Evolutionary conservation across 495 filamentous ascomycete species (phyloP).

Genomic region (Darksidea phi): DNA sequence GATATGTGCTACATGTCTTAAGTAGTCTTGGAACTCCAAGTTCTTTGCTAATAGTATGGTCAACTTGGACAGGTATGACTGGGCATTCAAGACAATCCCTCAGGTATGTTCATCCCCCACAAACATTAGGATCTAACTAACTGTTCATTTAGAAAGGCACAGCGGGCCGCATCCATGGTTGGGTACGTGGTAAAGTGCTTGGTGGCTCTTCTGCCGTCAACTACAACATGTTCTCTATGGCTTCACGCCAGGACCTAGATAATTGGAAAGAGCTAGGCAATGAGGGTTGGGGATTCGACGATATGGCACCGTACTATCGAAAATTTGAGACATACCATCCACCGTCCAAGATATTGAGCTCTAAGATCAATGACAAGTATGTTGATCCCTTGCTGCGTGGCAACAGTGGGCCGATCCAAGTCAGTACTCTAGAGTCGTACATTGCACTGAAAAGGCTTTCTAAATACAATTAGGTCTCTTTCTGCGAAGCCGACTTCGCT

Average conservation of each 20-base stretch:
- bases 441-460: no score
- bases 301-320: slow-evolving; percentile 49
- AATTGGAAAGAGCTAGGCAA: slow-evolving; percentile 58
- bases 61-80: slow-evolving; percentile 46
- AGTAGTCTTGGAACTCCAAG: no score
- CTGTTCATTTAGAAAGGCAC: slow-evolving; percentile 19
- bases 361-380: slow-evolving; percentile 26
- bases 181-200: slow-evolving; percentile 54
- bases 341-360: slow-evolving; percentile 38
- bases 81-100: slow-evolving; percentile 52
- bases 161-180: slow-evolving; percentile 28
- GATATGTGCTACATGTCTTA: no score
- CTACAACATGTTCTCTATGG: slow-evolving; percentile 50
- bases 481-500: slow-evolving; percentile 22
- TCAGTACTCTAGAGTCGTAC: background rate
- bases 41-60: no score
- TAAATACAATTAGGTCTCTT: slow-evolving; percentile 19
- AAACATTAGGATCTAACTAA: background rate
- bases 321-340: slow-evolving; percentile 48
- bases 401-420: slow-evolving; percentile 26
- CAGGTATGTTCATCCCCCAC: slow-evolving; percentile 44
- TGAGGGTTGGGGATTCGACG: slow-evolving; percentile 52
- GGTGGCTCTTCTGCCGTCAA: slow-evolving; percentile 61
- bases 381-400: slow-evolving; percentile 24
- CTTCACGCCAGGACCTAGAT: slow-evolving; percentile 46